These are phyloP conservation scores for Trichocomaceae sp. DNA, from an alignment of 2,329 filamentous ascomycete species.

Conservation along the genomic window DNA sequence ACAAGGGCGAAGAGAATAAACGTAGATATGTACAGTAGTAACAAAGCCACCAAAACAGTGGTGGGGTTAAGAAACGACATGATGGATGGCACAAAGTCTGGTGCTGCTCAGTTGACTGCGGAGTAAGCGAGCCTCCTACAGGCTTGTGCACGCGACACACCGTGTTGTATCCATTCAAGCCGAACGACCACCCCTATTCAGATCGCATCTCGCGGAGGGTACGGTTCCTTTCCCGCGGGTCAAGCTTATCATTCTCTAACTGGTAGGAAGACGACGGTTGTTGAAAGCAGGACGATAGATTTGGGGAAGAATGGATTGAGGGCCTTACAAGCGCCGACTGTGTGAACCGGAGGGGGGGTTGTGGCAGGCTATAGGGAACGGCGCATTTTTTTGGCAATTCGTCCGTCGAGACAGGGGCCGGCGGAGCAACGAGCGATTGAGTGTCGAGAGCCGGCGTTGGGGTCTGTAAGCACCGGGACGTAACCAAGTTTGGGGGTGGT, in stretches of 20 bases:
- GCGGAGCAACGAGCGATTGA: neutral
- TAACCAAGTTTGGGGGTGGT: neutral
- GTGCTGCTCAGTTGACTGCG: neutral
- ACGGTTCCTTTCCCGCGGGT: neutral
- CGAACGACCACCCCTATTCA: neutral
- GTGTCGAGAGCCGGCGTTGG: neutral
- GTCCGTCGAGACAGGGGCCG: neutral
- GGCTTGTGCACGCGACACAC: slow-evolving; percentile 1
- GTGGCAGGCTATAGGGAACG: neutral
- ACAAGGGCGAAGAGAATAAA: slow-evolving; percentile 92
- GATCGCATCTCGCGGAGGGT: neutral
- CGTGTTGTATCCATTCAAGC: slow-evolving; percentile 9
- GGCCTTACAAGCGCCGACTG: neutral
- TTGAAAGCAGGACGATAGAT: neutral
- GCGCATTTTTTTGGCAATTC: slow-evolving; percentile 7
- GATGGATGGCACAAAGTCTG: slow-evolving; percentile 14
- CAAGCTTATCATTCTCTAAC: slow-evolving; percentile 5
- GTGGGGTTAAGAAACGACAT: slow-evolving; percentile 56
- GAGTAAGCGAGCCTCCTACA: neutral
- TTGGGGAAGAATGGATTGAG: neutral
- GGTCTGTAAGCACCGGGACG: neutral
- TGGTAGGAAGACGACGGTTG: neutral
- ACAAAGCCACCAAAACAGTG: slow-evolving; percentile 76
- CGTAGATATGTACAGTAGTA: slow-evolving; percentile 81
- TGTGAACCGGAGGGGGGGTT: neutral